phyloP scores from a whole-genome alignment of 306 rosid genomes.

The Cucurbita maxima region DNA sequence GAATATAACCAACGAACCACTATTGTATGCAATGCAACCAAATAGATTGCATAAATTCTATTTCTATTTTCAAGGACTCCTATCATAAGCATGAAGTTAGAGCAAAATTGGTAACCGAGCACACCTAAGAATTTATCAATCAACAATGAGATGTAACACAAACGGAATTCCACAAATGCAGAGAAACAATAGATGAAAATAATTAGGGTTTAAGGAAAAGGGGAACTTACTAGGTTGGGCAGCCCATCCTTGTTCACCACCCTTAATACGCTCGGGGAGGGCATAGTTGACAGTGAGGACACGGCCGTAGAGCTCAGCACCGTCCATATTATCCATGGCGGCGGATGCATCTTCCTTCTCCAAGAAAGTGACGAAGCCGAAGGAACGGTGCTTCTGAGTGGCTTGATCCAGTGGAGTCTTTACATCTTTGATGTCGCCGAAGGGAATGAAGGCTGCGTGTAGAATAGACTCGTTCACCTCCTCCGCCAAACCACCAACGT shows the following conservation, averaged over 20 bases:
- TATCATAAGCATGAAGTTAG: not conserved
- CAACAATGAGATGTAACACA: not conserved
- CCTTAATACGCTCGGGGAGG: constrained; percentile 78
- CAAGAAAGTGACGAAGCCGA: constrained; percentile 87
- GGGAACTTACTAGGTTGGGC: constrained; percentile 69
- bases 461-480: constrained; percentile 78
- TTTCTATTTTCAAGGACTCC: not conserved
- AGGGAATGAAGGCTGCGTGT: constrained; percentile 81
- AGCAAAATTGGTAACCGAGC: not conserved
- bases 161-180: not conserved
- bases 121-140: not conserved
- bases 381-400: constrained; percentile 93
- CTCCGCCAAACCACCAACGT: constrained; percentile 87
- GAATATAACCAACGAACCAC: not conserved
- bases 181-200: not conserved
- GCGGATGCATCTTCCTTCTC: constrained; percentile 83
- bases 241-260: constrained; percentile 98
- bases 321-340: constrained; percentile 98
- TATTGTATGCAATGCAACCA: not conserved
- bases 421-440: constrained; percentile 89
- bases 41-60: not conserved
- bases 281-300: constrained; percentile 95
- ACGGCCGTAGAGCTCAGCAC: constrained; percentile 91
- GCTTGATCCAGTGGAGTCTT: constrained; percentile 91
- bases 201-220: not conserved